Conservation (phyloP, 345 rosid genomes). For the Citrus glauca region DNA sequence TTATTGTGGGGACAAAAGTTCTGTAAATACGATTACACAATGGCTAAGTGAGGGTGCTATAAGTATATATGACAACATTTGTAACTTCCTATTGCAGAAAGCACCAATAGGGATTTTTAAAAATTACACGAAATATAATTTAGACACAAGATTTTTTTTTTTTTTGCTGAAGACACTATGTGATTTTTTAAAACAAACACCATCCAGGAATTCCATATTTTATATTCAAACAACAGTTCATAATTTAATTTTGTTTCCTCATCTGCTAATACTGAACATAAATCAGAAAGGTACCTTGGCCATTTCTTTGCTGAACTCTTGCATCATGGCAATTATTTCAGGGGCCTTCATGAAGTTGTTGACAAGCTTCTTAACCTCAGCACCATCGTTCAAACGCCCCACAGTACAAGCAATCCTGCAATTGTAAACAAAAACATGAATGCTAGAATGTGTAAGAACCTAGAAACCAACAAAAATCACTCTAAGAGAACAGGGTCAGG, state of each 20-base stretch:
- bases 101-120: no score
- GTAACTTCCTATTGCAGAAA: no score
- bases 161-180: no score
- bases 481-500: background rate
- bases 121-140: no score
- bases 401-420: conserved; percentile 85
- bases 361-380: conserved; percentile 44
- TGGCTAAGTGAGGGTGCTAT: background rate
- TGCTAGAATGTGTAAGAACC: background rate
- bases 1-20: background rate
- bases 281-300: conserved; percentile 43
- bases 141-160: background rate
- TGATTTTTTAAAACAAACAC: no score
- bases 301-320: conserved; percentile 92
- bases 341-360: conserved; percentile 94
- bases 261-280: background rate
- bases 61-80: no score
- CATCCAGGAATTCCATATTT: no score
- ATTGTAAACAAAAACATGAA: background rate
- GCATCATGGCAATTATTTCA: conserved; percentile 80
- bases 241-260: no score
- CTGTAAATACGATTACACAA: background rate
- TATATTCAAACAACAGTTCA: no score
- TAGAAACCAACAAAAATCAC: background rate
- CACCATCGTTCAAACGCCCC: conserved; percentile 82